These are phyloP conservation scores for Ophiosphaerella herpotricha DNA, from an alignment of 2,329 filamentous ascomycete species.

Conservation along the genomic window DNA sequence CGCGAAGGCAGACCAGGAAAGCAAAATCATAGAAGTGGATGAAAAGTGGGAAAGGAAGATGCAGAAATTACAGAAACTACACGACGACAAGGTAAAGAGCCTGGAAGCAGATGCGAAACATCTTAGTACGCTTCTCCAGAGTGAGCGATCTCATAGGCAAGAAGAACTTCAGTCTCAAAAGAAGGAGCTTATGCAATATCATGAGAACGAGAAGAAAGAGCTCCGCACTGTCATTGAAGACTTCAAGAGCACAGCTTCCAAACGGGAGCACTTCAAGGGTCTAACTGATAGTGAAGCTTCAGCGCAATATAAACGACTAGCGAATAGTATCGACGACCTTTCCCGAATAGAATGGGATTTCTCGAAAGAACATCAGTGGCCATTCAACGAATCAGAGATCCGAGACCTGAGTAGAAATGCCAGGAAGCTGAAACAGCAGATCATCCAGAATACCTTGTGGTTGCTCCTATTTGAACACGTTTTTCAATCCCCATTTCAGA, in stretches of 20 bases:
- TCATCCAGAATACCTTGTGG: slow-evolving; percentile 19
- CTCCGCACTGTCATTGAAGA: slow-evolving; percentile 5
- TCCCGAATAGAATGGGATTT: slow-evolving; percentile 18
- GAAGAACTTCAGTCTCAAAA: background rate
- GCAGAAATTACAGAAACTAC: background rate
- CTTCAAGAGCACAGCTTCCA: slow-evolving; percentile 9
- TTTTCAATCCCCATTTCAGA: slow-evolving; percentile 14
- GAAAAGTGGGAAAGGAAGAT: background rate
- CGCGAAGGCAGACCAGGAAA: background rate
- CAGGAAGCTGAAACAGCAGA: slow-evolving; percentile 14
- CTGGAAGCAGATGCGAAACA: background rate
- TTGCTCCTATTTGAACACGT: slow-evolving; percentile 9
- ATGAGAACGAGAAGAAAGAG: background rate
- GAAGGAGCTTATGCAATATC: background rate
- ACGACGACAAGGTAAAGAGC: background rate
- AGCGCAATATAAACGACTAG: slow-evolving; percentile 7
- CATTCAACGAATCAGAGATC: slow-evolving; percentile 8
- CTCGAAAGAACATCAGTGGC: slow-evolving; percentile 6
- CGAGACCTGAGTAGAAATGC: slow-evolving; percentile 4
- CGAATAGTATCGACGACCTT: slow-evolving; percentile 10
- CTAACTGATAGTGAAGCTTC: slow-evolving; percentile 13
- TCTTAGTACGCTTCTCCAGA: background rate
- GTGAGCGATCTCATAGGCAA: background rate
- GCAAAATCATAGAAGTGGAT: background rate
- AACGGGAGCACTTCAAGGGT: slow-evolving; percentile 19